Base-by-base conservation (phyloP, 352 stramenopile species). In the Pythium aristosporum region DNA sequence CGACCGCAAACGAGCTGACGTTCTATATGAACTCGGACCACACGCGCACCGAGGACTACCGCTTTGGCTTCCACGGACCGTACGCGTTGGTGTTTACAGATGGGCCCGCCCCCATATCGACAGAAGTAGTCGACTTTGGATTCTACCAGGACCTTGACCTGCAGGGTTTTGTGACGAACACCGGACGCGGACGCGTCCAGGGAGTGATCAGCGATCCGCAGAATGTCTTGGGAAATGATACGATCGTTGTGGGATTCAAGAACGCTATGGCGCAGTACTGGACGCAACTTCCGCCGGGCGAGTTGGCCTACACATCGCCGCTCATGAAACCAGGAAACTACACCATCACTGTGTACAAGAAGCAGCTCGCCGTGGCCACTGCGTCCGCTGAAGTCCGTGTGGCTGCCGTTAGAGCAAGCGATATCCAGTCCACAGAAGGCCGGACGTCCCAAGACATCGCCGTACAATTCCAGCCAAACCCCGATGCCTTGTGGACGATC, bases 21-120 rank as follows among this genome's bases (percentile, higher is more conserved):
- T 80, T 85, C 61, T 85, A 85, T 68, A 82, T 85, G 76, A 77
- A 81, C 55, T 85, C 76, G 65, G 76, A 85, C 48, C 76, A 85
- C 61, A 85, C 76, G 10, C 74, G 72, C 47, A 85, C 69, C 2
- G 76, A 82, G 20, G 72, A 77, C 47, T 85, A 85, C 59, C 76
- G 76, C 43, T 81, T 75, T 54, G 76, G 76, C 20, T 82, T 85
- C 57, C 69, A 85, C 63, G 76, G 76, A 1, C 76, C 76, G 4
- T 85, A 80, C 57, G 70, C 76, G 6, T 59, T 85, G 11, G 70
- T 71, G 32, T 61, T 85, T 53, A 85, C 74, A 0, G 73, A 67
- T n/a, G 73, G 74, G 12, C 55, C 65, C 0, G 65, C 69, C 13
- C 74, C 74, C 0, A 20, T 57, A 10, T 53, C 55, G 13, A 62